A percentile compares a stretch with the other conserved stretches of the same genome.
Conservation (phyloP, 2,329 filamentous ascomycete genomes). For the Hypoxylon sp. region DNA sequence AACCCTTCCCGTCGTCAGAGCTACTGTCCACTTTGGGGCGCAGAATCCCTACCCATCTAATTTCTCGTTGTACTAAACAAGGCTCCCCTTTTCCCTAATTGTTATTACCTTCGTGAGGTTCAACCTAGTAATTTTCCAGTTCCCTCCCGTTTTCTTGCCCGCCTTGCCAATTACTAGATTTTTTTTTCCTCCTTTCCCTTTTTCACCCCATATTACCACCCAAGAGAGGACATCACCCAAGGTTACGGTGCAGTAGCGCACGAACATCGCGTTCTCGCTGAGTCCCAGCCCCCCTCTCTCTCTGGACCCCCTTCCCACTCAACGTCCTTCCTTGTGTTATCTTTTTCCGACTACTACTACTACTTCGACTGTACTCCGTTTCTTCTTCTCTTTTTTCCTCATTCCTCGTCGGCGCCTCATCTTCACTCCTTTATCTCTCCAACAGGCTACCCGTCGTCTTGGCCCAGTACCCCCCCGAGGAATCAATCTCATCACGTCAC, state of each 20-base stretch:
- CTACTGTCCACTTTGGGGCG: constrained; percentile 47
- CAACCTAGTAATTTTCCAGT: constrained; percentile 48
- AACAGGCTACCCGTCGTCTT: constrained; percentile 38
- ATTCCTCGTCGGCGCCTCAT: constrained; percentile 38
- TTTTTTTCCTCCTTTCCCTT: constrained; percentile 33
- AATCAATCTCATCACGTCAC: constrained; percentile 44
- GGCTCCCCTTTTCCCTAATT: constrained; percentile 55
- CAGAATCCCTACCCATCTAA: constrained; percentile 51
- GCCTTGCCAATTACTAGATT: constrained; percentile 41
- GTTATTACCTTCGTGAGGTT: constrained; percentile 50
- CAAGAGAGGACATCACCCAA: constrained; percentile 40
- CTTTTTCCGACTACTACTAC: constrained; percentile 42
- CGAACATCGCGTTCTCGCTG: constrained; percentile 38
- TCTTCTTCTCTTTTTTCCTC: constrained; percentile 43
- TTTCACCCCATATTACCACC: constrained; percentile 40
- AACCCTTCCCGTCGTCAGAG: constrained; percentile 47
- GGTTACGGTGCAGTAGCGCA: constrained; percentile 45
- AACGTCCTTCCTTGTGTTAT: constrained; percentile 49
- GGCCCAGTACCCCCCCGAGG: constrained; percentile 42
- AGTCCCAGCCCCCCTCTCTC: constrained; percentile 48
- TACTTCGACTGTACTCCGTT: constrained; percentile 41
- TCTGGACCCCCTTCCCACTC: constrained; percentile 46
- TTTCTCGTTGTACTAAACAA: constrained; percentile 53
- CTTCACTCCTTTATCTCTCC: constrained; percentile 33
- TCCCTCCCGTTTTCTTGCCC: constrained; percentile 42